A percentile compares a stretch with the other conserved stretches of the same genome.
phyloP scores from a whole-genome alignment of 805 yeast genomes.

The Saccharomyces kudriavzevii region DNA sequence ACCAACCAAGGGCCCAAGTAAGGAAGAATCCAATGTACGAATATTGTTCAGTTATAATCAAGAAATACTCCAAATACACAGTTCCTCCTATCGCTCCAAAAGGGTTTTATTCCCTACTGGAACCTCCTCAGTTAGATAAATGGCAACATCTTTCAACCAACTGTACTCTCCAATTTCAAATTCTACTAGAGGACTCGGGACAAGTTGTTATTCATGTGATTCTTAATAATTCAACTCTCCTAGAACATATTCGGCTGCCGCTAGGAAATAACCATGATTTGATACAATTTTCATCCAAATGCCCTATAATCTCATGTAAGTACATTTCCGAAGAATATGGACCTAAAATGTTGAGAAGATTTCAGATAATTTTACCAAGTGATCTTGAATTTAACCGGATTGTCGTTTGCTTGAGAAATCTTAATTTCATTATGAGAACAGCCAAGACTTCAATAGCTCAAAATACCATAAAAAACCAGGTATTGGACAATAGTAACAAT shows the following conservation, averaged over 20 bases:
- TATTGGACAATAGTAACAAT: background rate
- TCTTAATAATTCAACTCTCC: background rate
- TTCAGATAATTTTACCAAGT: constrained; percentile 18
- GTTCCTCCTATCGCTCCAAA: constrained; percentile 15
- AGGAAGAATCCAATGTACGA: constrained; percentile 1
- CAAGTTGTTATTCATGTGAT: background rate
- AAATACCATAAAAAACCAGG: background rate
- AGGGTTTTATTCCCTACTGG: constrained; percentile 15
- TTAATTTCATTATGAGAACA: background rate
- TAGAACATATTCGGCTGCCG: constrained; percentile 2
- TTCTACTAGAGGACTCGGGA: background rate
- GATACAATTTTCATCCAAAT: constrained; percentile 19
- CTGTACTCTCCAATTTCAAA: constrained; percentile 2
- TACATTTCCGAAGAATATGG: constrained; percentile 9
- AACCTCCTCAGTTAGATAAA: constrained; percentile 8
- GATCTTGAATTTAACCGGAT: constrained; percentile 8
- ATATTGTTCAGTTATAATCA: constrained; percentile 3
- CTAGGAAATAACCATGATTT: constrained; percentile 1
- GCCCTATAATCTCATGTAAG: constrained; percentile 25
- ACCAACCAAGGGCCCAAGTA: background rate
- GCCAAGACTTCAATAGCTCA: background rate
- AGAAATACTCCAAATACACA: constrained; percentile 16
- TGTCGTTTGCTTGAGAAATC: background rate
- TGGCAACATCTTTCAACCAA: constrained; percentile 18
- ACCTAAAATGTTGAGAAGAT: constrained; percentile 11